Conservation (phyloP, 257 asterid species). For the Avicennia marina region DNA sequence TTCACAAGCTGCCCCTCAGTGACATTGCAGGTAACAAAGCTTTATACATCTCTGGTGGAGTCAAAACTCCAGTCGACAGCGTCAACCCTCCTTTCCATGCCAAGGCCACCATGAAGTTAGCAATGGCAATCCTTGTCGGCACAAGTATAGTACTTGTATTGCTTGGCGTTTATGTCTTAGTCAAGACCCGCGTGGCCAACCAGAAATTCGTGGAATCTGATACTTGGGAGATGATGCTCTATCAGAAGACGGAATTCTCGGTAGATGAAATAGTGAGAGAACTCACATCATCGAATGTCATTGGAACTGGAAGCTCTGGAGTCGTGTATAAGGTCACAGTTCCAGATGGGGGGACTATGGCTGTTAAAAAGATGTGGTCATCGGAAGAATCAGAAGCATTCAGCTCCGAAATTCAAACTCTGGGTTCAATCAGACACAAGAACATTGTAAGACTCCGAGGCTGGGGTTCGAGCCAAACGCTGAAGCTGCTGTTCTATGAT, state of each 20-base stretch:
- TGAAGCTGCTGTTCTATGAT: conserved; percentile 82
- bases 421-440: conserved; percentile 89
- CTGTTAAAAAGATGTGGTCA: conserved; percentile 97
- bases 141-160: conserved; percentile 67
- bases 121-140: conserved; percentile 83
- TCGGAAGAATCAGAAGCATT: conserved; percentile 76
- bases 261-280: conserved; percentile 64
- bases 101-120: conserved; percentile 60
- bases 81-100: conserved; percentile 33
- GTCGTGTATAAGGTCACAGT: conserved; percentile 76
- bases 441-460: conserved; percentile 88
- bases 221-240: conserved; percentile 80
- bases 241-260: conserved; percentile 77
- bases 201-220: conserved; percentile 34
- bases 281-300: conserved; percentile 77
- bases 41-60: conserved; percentile 53
- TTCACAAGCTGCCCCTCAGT: conserved; percentile 62
- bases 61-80: conserved; percentile 44
- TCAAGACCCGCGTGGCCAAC: conserved; percentile 43
- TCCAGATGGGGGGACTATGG: conserved; percentile 62
- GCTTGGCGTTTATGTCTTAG: conserved; percentile 55
- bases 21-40: conserved; percentile 67
- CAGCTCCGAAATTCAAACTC: conserved; percentile 66
- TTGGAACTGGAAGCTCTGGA: conserved; percentile 98
- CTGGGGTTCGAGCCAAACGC: conserved; percentile 71